Base-by-base conservation (phyloP, 495 filamentous ascomycete species). In the Neurospora tetrasperma region DNA sequence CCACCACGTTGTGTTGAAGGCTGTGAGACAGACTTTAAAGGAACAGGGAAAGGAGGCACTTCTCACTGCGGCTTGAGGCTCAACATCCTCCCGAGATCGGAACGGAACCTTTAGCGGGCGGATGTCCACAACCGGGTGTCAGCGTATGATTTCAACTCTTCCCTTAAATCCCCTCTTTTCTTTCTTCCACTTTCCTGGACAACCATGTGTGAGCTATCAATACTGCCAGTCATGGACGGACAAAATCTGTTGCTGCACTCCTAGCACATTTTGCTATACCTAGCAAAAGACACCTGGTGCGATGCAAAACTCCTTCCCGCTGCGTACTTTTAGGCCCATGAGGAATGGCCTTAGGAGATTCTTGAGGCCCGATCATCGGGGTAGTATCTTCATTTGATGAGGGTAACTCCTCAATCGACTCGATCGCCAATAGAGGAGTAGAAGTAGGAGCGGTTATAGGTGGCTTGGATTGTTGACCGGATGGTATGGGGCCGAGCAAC, bases 1-100 rank as follows among this genome's bases (percentile, higher is more conserved):
- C 10, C 84, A 87, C 44, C 75, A 74, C 23, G 39, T 54, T 16
- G 83, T 86, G 9, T 75, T 86, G 10, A 40, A 73, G 40, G 77
- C 73, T 0, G 79, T 84, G 23, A 78, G 81, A 5, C 74, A 78
- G 2, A 76, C 79, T 0, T 62, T 85, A 20, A 76, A 75, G 39
- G 81, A 82, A 12, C 71, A 79, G 42, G 78, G 82, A 6, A 78
- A 79, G 71, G 74, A 48, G 7, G 73, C 80, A 40, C 76, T 82
- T 40, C 72, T 82, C 4, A 8, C 0, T 62, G 5, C 54, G 23
- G 54, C 54, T 31, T 62, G 16, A 62, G 54, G 54, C 5, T 27
- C 20, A 27, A 11, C 8, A 59, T 14, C 11, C 6, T 11, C 18
- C 11, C 48, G 20, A 27, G 1, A 5, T 27, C 48, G 20, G 27